phyloP scores from a whole-genome alignment of 257 asterid genomes.

The Cordia subcordata region DNA sequence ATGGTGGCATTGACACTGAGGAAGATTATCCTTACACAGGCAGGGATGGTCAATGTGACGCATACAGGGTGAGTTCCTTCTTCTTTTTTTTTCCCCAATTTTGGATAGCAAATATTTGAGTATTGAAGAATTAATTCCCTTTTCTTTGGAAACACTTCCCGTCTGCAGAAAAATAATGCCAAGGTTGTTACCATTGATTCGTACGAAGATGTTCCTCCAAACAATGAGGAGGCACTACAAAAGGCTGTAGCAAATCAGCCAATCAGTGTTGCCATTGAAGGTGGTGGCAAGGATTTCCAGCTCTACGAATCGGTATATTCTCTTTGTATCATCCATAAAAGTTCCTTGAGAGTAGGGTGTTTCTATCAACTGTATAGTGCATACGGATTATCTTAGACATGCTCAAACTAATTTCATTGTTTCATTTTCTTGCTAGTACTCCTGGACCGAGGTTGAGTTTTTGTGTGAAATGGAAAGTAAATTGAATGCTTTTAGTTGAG shows the following conservation, averaged over 20 bases:
- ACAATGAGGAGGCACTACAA: conserved; percentile 2
- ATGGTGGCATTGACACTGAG: conserved; percentile 45
- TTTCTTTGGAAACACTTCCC: too few species aligned
- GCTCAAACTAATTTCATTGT: too few species aligned
- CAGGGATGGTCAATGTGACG: conserved; percentile 30
- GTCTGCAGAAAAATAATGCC: not conserved
- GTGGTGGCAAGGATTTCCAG: conserved; percentile 4
- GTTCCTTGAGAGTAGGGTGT: conserved; percentile 57
- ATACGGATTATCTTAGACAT: too few species aligned
- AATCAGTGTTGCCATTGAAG: conserved; percentile 3
- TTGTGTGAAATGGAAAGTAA: too few species aligned
- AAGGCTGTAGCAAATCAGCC: conserved; percentile 2
- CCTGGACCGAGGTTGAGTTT: too few species aligned
- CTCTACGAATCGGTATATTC: not conserved
- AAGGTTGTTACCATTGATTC: conserved; percentile 5
- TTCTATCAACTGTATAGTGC: too few species aligned
- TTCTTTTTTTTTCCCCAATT: not conserved
- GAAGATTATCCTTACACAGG: conserved; percentile 36
- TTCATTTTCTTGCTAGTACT: too few species aligned
- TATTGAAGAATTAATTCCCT: too few species aligned
- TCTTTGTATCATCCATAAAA: not conserved
- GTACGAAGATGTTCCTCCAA: conserved; percentile 1
- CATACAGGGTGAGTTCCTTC: conserved; percentile 31
- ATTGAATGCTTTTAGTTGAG: too few species aligned
- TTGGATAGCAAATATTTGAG: too few species aligned